Evolutionary conservation across 768 basidiomycete genomes (phyloP), one percentile per base, ranked within the genome.

Genomic region (Pleurotus citrinopileatus): DNA sequence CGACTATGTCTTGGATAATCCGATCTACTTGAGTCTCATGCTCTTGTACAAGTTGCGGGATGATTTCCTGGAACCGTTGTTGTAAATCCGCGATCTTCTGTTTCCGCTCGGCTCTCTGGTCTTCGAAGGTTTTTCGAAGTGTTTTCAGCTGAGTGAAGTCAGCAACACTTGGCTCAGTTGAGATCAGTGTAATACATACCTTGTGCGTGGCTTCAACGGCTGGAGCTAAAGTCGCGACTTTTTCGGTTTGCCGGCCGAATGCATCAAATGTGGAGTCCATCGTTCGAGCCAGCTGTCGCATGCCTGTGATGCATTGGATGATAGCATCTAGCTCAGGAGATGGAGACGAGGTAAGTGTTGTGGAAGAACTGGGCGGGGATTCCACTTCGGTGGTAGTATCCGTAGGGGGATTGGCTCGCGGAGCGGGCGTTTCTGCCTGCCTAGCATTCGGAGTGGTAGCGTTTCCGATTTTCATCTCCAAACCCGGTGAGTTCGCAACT

Each of bases 171-270:
- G 4, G 34, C 17, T 9, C 42, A 36, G 12, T 42, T 27, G 23
- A 46, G 22, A 15, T 15, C 5, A 38, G n/a, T 32, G n/a, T 20
- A 15, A 5, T 15, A 61, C 71, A 38, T 42, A 79, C 81, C 65
- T 81, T 72, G 34, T 75, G 68, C 3, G 68, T 58, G 1, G 73
- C 69, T 54, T 78, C 76, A 34, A 78, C 68, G 17, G 77, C 75
- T 3, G 76, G 71, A 15, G 73, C 72, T 26, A 81, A 59, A 7
- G 70, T 65, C 1, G 75, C 71, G 42, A 83, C 66, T 34, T 67
- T 70, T 42, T 71, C 69, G 0, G 75, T 74, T 55, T 83, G 80
- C n/a, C 65, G 63, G 4, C 70, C 76, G 4, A 84, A 66, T 1
- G 61, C 64, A 34, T 77, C 76, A 59, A 83, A 76, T 1, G 77